Evolutionary conservation across 148 eudicot genomes (phyloP), one percentile per base, ranked within the genome.

Genomic region (Fagopyrum tataricum): DNA sequence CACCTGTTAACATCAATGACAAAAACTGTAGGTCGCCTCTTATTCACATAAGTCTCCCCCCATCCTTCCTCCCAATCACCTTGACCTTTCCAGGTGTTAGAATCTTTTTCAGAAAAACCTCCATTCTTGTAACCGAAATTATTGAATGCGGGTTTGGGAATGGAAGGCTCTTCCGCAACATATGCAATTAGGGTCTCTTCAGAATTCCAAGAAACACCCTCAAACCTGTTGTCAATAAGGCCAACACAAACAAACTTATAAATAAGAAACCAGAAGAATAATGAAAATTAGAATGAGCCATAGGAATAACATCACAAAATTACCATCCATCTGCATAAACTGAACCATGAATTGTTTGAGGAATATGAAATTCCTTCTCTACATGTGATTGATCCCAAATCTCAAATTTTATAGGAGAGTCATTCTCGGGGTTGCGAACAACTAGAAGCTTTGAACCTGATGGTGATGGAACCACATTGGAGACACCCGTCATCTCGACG

Each of bases 271-370:
- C 39, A 2, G 44, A 37, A 6, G 10, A 47, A 47, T 23, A 62
- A 62, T 23, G 24, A 23, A 61, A 18, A 43, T 2, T 9, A 71
- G 7, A 71, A 24, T 46, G 11, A 71, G 9, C 39, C 11, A 24
- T 70, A 4, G 42, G 76, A 15, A 40, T n/a, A 46, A 17, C 0
- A 72, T 11, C 51, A 21, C 62, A 58, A 47, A 59, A 51, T 78
- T 89, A 91, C 98, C 98, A 95, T 87, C 96, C 97, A 74, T 95
- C 97, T 7, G 86, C 73, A 82, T 95, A 95, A 20, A 95, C 88
- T 23, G 90, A 88, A 58, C 98, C 96, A 75, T 91, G 98, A 76
- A 79, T 51, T 37, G 93, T 84, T 61, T 84, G 88, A 13, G 93
- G 91, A 85, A 95, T 64, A 48, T 79, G 82, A 70, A 95, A 89